phyloP scores from a whole-genome alignment of 2,329 filamentous ascomycete genomes.

The Fusarium sp. region DNA sequence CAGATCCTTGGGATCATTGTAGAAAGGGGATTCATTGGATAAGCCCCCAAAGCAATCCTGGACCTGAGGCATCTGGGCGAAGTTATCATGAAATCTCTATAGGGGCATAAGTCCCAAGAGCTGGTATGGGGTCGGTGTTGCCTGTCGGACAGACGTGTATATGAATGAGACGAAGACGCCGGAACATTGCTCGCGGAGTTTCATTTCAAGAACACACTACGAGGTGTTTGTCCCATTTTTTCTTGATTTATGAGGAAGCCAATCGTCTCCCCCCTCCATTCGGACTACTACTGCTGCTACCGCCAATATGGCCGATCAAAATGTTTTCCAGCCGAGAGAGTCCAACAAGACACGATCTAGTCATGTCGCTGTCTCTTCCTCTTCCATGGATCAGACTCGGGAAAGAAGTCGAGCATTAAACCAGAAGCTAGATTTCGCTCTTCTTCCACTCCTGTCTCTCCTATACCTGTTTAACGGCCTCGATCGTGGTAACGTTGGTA shows the following conservation, averaged over 20 bases:
- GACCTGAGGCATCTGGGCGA: constrained; percentile 12
- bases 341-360: constrained; percentile 17
- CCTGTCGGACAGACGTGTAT: constrained; percentile 2
- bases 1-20: constrained; percentile 12
- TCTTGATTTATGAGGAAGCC: not conserved
- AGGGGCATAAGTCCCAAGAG: not conserved
- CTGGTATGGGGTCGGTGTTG: constrained; percentile 9
- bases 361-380: constrained; percentile 1
- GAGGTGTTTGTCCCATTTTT: not conserved
- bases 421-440: constrained; percentile 51
- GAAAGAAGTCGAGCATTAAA: constrained; percentile 44
- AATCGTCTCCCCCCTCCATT: not conserved
- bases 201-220: not conserved
- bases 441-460: constrained; percentile 54
- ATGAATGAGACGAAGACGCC: constrained; percentile 12
- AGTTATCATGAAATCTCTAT: constrained; percentile 18
- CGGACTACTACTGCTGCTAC: not conserved
- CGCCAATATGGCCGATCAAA: constrained; percentile 16
- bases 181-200: not conserved
- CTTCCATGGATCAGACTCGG: constrained; percentile 7
- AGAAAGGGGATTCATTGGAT: constrained; percentile 15
- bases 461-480: constrained; percentile 57
- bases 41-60: constrained; percentile 20
- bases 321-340: not conserved
- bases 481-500: constrained; percentile 56